These are phyloP conservation scores for Blastocystis sp. DNA, from an alignment of 352 stramenopile genomes.

Conservation along the genomic window DNA sequence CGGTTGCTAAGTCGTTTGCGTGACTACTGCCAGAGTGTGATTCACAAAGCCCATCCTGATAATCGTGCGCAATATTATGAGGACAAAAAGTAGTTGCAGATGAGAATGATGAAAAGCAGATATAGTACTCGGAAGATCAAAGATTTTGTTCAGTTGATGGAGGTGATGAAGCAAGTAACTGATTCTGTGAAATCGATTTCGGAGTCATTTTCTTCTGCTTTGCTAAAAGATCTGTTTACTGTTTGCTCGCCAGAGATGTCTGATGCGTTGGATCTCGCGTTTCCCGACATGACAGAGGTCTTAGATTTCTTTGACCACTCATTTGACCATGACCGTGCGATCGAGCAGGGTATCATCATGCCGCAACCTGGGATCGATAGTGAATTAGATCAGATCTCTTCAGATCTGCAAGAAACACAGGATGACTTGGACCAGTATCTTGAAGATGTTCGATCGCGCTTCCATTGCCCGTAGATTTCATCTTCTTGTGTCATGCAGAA, in stretches of 20 bases:
- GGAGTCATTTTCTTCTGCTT: constrained; percentile 64
- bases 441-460: constrained; percentile 69
- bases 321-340: constrained; percentile 87
- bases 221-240: constrained; percentile 67
- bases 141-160: constrained; percentile 80
- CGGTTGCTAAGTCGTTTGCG: constrained; percentile 89
- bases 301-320: constrained; percentile 89
- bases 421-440: constrained; percentile 80
- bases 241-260: neutral
- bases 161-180: constrained; percentile 77
- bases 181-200: constrained; percentile 77
- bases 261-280: constrained; percentile 66
- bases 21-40: constrained; percentile 79
- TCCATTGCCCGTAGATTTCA: constrained; percentile 64
- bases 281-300: constrained; percentile 81
- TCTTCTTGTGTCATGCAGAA: neutral
- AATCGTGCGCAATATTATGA: constrained; percentile 96
- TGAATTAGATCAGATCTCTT: constrained; percentile 77
- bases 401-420: constrained; percentile 66
- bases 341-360: constrained; percentile 82
- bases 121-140: constrained; percentile 94
- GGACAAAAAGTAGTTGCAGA: constrained; percentile 71
- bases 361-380: constrained; percentile 84
- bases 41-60: constrained; percentile 78
- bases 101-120: neutral